These are phyloP conservation scores for Boletus speciosus DNA, from an alignment of 768 basidiomycete species.

Conservation along the genomic window DNA sequence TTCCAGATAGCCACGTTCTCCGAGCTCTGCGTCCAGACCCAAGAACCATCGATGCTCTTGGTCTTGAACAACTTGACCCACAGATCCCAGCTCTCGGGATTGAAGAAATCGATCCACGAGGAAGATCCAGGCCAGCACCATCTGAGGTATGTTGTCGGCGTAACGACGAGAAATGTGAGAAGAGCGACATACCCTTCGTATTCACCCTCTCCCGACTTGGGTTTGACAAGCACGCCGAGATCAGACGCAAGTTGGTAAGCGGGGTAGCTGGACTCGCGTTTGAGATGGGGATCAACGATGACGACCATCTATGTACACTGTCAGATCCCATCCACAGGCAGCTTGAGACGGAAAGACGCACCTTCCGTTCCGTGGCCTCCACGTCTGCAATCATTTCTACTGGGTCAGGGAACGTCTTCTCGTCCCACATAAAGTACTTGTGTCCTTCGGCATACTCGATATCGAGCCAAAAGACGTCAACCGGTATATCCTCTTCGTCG, in stretches of 20 bases:
- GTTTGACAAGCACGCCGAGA: conserved; percentile 77
- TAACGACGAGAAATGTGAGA: neutral
- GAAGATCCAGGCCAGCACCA: conserved; percentile 99
- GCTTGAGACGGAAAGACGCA: conserved; percentile 25
- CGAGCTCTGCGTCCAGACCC: conserved; percentile 78
- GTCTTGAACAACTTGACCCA: conserved; percentile 85
- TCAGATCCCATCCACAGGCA: neutral
- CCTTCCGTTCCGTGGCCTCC: conserved; percentile 81
- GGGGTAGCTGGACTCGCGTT: conserved; percentile 74
- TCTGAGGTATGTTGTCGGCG: neutral
- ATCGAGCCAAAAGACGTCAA: conserved; percentile 97
- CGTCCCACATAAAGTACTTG: conserved; percentile 97
- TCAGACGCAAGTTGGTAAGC: conserved; percentile 84
- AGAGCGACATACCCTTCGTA: conserved; percentile 65
- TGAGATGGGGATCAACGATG: conserved; percentile 95
- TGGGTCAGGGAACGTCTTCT: conserved; percentile 89
- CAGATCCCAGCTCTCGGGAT: conserved; percentile 85
- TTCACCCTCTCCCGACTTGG: conserved; percentile 73
- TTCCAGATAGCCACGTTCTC: conserved; percentile 93
- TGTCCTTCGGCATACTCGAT: conserved; percentile 94
- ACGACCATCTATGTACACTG: conserved; percentile 77
- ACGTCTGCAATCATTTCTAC: conserved; percentile 91
- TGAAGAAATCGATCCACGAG: conserved; percentile 97
- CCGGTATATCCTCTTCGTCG: conserved; percentile 91
- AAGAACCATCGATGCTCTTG: conserved; percentile 48